Evolutionary conservation across 306 rosid species (phyloP), one percentile per base, ranked within the genome.

Genomic region (Medicago arabica): DNA sequence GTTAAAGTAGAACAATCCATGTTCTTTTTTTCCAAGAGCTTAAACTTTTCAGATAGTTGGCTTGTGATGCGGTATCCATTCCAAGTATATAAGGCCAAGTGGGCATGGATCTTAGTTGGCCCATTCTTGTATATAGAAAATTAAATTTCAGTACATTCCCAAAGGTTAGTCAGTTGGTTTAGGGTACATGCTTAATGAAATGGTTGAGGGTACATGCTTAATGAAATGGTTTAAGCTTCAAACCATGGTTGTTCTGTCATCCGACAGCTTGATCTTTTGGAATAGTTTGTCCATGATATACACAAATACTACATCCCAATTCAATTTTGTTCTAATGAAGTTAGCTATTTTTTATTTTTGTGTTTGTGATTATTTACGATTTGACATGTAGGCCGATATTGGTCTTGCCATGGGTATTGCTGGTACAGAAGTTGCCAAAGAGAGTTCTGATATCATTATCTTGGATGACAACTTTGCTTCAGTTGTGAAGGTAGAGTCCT

Each of bases 361-460:
- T 67, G 41, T 60, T 81, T 58, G 44, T 69, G 55, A 59, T 67
- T 78, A 40, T 64, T 21, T 69, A 25, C 47, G 23, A 76, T 79
- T 47, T 74, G 71, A 76, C 71, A 79, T 84, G 39, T 70, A 93
- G 98, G 97, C 97, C 7, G 97, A 89, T 69, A 90, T 95, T 65
- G 96, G 97, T 72, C 91, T 95, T 85, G 97, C 97, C 25, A 92
- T 95, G 99, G 97, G 96, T 57, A 95, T 95, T 65, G 81, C 70
- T 62, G 99, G 99, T 55, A 92, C 99, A 12, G 96, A 92, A 83
- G 97, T 95, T 67, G 97, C 99, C 12, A 95, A 95, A 82, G 99
- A 95, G 84, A 95, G 93, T 82, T 95, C 97, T 2, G 99, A 90
- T 84, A 89, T 95, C 66, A 85, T 95, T 71, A 95, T 95, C 74